phyloP scores from a whole-genome alignment of 768 basidiomycete species.

The Exsudoporus frostii region DNA sequence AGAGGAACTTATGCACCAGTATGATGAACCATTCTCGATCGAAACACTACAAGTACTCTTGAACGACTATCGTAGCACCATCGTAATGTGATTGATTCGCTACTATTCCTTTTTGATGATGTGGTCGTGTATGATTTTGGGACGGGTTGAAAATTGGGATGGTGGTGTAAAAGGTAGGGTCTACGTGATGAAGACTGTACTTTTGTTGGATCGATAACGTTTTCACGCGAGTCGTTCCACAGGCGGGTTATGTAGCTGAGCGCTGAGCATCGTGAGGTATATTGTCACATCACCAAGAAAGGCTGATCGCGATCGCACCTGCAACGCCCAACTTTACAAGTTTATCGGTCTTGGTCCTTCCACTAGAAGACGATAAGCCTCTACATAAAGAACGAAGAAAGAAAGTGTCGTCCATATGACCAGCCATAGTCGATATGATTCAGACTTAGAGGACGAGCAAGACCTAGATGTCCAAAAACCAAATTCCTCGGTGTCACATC shows the following conservation, averaged over 20 bases:
- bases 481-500: no score
- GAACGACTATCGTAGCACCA: constrained; percentile 23
- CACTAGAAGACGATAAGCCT: not conserved
- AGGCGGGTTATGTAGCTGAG: no score
- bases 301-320: not conserved
- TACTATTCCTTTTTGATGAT: not conserved
- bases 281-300: not conserved
- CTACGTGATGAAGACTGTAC: no score
- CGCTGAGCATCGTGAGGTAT: no score
- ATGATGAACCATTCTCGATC: constrained; percentile 16
- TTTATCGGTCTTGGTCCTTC: not conserved
- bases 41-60: constrained; percentile 30
- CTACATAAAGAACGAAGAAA: not conserved
- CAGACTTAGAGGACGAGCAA: not conserved
- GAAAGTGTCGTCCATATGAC: not conserved
- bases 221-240: no score
- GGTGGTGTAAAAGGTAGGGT: no score
- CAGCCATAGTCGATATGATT: not conserved
- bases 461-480: not conserved
- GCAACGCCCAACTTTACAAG: not conserved
- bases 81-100: constrained; percentile 27
- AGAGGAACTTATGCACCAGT: constrained; percentile 21
- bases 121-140: no score
- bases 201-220: no score
- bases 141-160: no score